phyloP scores from a whole-genome alignment of 768 basidiomycete species.

The Russula sp. region DNA sequence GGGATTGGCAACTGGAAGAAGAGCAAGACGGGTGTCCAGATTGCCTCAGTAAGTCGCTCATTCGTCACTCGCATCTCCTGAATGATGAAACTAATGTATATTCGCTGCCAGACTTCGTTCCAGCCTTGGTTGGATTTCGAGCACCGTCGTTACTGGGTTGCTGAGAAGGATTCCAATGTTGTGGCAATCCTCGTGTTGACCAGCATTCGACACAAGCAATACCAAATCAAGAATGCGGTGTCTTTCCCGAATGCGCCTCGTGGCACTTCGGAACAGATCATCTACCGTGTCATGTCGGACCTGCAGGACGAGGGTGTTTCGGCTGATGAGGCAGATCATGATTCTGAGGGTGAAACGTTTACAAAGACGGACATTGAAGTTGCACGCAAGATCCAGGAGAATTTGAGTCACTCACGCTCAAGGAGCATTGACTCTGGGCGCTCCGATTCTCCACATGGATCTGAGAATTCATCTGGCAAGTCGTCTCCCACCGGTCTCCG shows the following conservation, averaged over 20 bases:
- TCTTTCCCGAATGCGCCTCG: constrained; percentile 47
- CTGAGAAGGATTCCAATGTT: constrained; percentile 34
- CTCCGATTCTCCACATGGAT: not conserved
- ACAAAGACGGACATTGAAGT: constrained; percentile 3
- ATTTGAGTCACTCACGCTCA: constrained; percentile 2
- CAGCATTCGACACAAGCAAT: constrained; percentile 36
- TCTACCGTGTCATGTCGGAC: constrained; percentile 40
- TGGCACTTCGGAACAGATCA: constrained; percentile 47
- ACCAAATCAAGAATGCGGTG: constrained; percentile 50
- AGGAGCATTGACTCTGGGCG: constrained; percentile 3
- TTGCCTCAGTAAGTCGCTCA: constrained; percentile 25
- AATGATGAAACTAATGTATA: not conserved
- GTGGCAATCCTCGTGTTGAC: constrained; percentile 47
- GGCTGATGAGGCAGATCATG: not conserved
- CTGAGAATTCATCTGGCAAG: constrained; percentile 1
- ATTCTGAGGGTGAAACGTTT: constrained; percentile 4
- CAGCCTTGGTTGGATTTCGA: constrained; percentile 49
- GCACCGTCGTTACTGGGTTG: constrained; percentile 53
- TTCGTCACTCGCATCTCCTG: accelerated
- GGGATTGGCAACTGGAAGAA: constrained; percentile 52
- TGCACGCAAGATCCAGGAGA: constrained; percentile 1
- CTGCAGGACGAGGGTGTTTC: constrained; percentile 30
- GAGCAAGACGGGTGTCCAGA: constrained; percentile 47
- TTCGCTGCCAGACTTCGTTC: constrained; percentile 32
- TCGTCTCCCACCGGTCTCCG: constrained; percentile 18